Conservation (phyloP, 2,329 filamentous ascomycete species). For the Lasiodiplodia sp. region DNA sequence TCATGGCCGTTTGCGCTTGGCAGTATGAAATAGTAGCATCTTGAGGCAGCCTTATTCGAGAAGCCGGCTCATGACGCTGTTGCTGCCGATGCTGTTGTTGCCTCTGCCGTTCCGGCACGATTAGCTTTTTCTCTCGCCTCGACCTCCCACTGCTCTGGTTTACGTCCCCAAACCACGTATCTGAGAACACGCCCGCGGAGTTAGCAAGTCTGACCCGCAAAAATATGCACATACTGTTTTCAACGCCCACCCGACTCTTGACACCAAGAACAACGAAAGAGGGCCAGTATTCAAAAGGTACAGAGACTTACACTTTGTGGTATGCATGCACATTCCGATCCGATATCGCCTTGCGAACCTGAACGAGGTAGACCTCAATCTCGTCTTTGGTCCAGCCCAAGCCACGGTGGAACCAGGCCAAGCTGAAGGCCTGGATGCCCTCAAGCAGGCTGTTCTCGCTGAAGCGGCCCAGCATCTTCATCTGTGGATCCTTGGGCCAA, state of each 20-base stretch:
- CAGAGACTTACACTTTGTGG: constrained; percentile 49
- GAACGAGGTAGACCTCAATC: constrained; percentile 54
- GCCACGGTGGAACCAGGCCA: constrained; percentile 52
- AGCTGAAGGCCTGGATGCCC: constrained; percentile 53
- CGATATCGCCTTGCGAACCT: constrained; percentile 49
- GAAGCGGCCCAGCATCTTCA: constrained; percentile 59
- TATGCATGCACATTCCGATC: constrained; percentile 52
- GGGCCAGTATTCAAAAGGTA: neutral
- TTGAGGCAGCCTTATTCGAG: neutral
- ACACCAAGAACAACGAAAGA: neutral
- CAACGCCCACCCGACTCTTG: neutral
- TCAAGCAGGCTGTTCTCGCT: constrained; percentile 56
- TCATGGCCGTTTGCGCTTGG: neutral
- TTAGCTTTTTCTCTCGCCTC: constrained; percentile 19
- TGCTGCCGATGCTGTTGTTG: neutral
- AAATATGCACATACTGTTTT: neutral
- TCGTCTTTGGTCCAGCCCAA: constrained; percentile 54
- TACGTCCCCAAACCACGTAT: constrained; percentile 32
- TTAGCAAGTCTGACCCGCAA: constrained; percentile 25
- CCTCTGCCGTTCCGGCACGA: neutral
- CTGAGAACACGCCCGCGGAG: constrained; percentile 27
- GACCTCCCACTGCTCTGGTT: constrained; percentile 26
- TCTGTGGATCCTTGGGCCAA: constrained; percentile 58
- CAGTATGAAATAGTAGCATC: neutral
- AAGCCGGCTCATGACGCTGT: neutral